Base-by-base conservation (phyloP, 176 grass and related monocot species). In the Dendrocalamus sinicus region DNA sequence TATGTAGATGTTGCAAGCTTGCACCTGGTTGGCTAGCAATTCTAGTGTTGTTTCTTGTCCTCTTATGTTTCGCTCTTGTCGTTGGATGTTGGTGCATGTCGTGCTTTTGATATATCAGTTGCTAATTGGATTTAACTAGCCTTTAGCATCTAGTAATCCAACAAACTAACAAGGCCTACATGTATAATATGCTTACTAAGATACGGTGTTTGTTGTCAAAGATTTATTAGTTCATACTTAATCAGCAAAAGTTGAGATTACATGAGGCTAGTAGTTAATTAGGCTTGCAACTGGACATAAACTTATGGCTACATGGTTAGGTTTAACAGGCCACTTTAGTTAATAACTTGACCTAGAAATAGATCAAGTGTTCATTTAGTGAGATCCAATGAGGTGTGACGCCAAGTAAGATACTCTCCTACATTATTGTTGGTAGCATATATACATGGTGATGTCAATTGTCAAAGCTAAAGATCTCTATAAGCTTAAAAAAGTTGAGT, bases 391-490 rank as follows among this genome's bases (percentile, higher is more conserved):
- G 75, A 83, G 71, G 67, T 61, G 39, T 58, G 75, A 83, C 67
- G 83, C 3, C 26, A 78, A 59, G 39, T 76, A 71, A 73, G 74
- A 62, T 37, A 71, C 23, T 66, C 77, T 77, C 57, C 19, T 82
- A 67, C 19, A 71, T 81, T 70, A 57, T 81, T 77, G 47, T 58
- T 72, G 73, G 14, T 37, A 41, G 39, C 73, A 47, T 70, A 32
- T 28, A 71, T 30, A 60, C 22, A 19, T 75, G 40, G 22, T 62
- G 53, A 83, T 73, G 76, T 58, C 47, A 67, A 79, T 74, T 79
- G 74, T 83, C 60, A 90, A 90, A 79, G 75, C 22, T 79, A 83
- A 87, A 87, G 60, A 73, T 61, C n/a, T 87, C 84, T 87, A 83
- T 80, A 90, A 87, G 73, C 75, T 79, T 83, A 24, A 72, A 87